Evolutionary conservation across 495 filamentous ascomycete species (phyloP).

Genomic region (Aspergillus funiculosus): DNA sequence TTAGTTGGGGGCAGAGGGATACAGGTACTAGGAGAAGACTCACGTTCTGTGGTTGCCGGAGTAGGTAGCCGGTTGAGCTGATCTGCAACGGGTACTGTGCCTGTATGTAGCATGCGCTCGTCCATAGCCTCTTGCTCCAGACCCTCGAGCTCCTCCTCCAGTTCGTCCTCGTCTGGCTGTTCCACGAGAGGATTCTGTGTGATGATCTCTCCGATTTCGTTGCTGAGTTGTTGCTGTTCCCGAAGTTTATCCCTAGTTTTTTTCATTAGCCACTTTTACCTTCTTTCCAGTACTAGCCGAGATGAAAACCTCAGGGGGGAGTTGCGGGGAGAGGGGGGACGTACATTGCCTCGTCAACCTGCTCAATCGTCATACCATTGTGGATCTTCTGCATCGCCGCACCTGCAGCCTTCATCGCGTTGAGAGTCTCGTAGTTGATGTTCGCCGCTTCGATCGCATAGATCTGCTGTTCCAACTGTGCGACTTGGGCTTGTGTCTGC

Average conservation of each 20-base stretch:
- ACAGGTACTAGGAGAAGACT: slow-evolving; percentile 32
- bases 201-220: slow-evolving; percentile 86
- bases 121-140: slow-evolving; percentile 84
- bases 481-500: slow-evolving; percentile 82
- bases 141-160: slow-evolving; percentile 71
- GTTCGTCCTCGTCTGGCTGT: slow-evolving; percentile 75
- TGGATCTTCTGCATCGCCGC: slow-evolving; percentile 90
- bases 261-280: neutral
- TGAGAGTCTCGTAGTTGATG: slow-evolving; percentile 94
- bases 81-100: slow-evolving; percentile 65
- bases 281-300: no score
- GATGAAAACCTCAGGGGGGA: neutral
- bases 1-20: neutral
- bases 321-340: slow-evolving; percentile 25
- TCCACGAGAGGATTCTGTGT: slow-evolving; percentile 63
- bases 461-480: slow-evolving; percentile 90
- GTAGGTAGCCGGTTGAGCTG: slow-evolving; percentile 67
- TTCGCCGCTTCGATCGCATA: slow-evolving; percentile 96
- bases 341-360: slow-evolving; percentile 94
- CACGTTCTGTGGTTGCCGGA: slow-evolving; percentile 67
- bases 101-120: slow-evolving; percentile 87
- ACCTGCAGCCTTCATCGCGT: slow-evolving; percentile 86
- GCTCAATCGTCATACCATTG: slow-evolving; percentile 79
- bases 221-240: slow-evolving; percentile 85
- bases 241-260: slow-evolving; percentile 74